Conservation (phyloP, 2,329 filamentous ascomycete species). For the Trichoderma hamatum region DNA sequence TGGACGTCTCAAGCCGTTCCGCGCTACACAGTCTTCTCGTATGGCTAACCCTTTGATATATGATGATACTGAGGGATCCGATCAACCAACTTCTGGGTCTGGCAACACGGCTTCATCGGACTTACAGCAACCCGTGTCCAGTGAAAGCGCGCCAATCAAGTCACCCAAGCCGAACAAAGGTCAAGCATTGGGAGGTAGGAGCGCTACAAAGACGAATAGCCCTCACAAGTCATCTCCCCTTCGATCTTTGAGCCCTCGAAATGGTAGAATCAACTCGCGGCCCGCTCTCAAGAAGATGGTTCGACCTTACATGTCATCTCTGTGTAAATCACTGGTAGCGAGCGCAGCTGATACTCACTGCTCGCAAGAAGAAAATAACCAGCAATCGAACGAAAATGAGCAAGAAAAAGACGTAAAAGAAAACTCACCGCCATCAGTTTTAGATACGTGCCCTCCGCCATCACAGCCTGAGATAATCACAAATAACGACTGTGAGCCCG, state of each 20-base stretch:
- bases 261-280: slow-evolving; percentile 14
- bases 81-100: neutral
- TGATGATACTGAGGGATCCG: neutral
- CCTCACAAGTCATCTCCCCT: neutral
- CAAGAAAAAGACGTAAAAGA: neutral
- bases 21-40: neutral
- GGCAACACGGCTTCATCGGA: neutral
- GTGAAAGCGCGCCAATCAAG: neutral
- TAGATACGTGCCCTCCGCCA: neutral
- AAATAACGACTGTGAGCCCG: neutral
- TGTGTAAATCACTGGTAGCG: neutral
- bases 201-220: neutral
- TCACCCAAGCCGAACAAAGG: neutral
- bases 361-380: neutral
- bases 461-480: neutral
- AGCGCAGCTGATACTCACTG: neutral
- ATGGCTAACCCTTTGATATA: slow-evolving; percentile 3
- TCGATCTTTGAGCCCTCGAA: slow-evolving; percentile 17
- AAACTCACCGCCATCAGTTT: neutral
- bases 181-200: neutral
- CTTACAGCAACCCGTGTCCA: neutral
- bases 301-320: slow-evolving; percentile 3
- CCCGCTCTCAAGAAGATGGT: slow-evolving; percentile 21
- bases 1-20: neutral
- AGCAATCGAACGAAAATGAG: slow-evolving; percentile 6